Evolutionary conservation across 2,329 filamentous ascomycete genomes (phyloP), one percentile per base, ranked within the genome.

Genomic region (Sordariomycetes sp.): DNA sequence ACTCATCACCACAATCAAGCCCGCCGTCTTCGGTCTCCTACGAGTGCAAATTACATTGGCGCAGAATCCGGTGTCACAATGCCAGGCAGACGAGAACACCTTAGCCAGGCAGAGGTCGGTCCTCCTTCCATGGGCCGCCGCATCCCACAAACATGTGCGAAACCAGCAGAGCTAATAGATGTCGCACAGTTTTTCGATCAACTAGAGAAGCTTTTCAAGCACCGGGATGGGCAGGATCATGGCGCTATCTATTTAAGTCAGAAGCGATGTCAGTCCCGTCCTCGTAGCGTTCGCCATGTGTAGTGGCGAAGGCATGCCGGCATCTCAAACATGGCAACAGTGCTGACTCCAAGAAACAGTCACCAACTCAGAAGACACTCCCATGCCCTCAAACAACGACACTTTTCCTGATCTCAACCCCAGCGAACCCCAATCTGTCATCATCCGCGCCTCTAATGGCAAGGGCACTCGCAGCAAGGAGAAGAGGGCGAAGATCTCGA

Each of bases 371-470:
- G 59, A 66, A 41, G 63, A 66, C 39, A 47, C 66, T 26, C 50
- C 63, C 6, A 48, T 61, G 16, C 39, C 67, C 19, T 53, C 58
- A 23, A 60, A 61, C 38, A 63, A 67, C 26, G 64, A 72, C 35
- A 64, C 70, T 11, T 66, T 81, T 38, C 66, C 74, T 47, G 79
- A 86, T 44, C 66, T 79, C 2, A 58, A 70, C 39, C 70, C 70
- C 11, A 58, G 70, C 9, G 61, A 63, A 19, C 77, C 79, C 6
- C 62, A 82, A 11, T 81, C 87, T 7, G 64, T 96, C 39, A 64
- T 96, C 29, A 75, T 98, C 44, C 80, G 87, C 40, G 90, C 86
- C 11, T 82, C 83, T 21, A 86, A 96, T 56, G 86, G 85, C 48
- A 84, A 82, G 51, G 72, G 64, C 33, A 76, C 72, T 47, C 64